Evolutionary conservation across 805 yeast species (phyloP), one percentile per base, ranked within the genome.

Genomic region (Wickerhamomyces sydowiorum): DNA sequence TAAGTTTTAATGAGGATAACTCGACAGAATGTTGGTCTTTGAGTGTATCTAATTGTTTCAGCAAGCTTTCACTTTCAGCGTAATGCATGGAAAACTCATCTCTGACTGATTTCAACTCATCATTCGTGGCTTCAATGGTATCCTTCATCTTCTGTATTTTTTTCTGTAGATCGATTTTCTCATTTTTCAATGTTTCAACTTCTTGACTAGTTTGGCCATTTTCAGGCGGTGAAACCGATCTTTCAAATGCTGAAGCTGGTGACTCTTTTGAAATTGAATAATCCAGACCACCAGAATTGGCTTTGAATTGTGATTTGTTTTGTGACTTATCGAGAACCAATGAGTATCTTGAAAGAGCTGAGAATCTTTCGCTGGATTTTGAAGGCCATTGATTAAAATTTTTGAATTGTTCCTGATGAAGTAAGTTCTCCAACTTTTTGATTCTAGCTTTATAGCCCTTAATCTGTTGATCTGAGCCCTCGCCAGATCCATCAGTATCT

Each of bases 381-480:
- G 73, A 53, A 3, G 69, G 70, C 72, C 73, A 69, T 38, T 61
- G 63, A 25, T 69, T 70, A 30, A 78, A 66, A 39, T 78, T 75
- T 36, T 73, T 72, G 53, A 73, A 78, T 48, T 77, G 86, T 41
- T 79, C 83, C 47, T 85, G 87, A 56, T 88, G 93, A 14, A 89
- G 63, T 30, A 88, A 61, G 41, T 77, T 82, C 51, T 89, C 96
- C 40, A 91, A 70, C 50, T 84, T 84, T 47, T 76, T 78, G 32
- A 91, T 86, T 40, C 96, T 67, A 10, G 76, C 61, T 57, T 82
- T 82, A 48, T 88, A 82, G 0, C 86, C 86, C 48, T 71, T 71
- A 10, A 83, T 64, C 12, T 73, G 53, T 34, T 71, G 78, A 4
- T 63, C 37, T 1, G 47, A 30, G 3, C 17, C 14, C 6, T 43